phyloP scores from a whole-genome alignment of 176 grass and related monocot species.

The Hsuehochloa calcarea region DNA sequence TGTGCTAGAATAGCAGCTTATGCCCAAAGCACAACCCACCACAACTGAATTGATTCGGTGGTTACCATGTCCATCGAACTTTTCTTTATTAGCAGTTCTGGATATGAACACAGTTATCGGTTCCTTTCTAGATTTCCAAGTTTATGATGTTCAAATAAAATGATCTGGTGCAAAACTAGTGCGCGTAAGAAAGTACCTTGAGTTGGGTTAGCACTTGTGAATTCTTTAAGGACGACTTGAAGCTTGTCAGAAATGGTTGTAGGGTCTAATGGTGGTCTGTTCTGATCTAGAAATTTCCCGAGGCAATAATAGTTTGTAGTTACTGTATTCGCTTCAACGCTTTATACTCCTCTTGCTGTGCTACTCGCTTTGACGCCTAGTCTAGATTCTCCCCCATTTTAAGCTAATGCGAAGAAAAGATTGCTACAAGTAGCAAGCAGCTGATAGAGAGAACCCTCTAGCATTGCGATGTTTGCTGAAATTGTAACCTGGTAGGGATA shows the following conservation, averaged over 20 bases:
- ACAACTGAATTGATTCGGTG: constrained; percentile 12
- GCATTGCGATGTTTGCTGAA: background rate
- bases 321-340: background rate
- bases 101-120: background rate
- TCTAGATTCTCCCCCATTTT: constrained; percentile 16
- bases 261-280: background rate
- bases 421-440: constrained; percentile 12
- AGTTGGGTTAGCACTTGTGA: background rate
- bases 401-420: background rate
- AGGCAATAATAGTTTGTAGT: background rate
- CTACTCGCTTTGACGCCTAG: background rate
- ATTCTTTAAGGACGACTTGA: background rate
- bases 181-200: background rate
- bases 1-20: background rate
- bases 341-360: background rate
- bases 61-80: constrained; percentile 8
- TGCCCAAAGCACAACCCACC: constrained; percentile 2
- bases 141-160: background rate
- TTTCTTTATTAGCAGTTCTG: background rate
- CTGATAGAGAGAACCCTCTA: background rate
- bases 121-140: constrained; percentile 20
- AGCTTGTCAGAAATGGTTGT: background rate
- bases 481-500: too few species aligned
- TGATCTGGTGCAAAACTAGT: background rate
- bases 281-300: constrained; percentile 1